Evolutionary conservation across 2,329 filamentous ascomycete species (phyloP).

Genomic region (Shiraia bambusicola): DNA sequence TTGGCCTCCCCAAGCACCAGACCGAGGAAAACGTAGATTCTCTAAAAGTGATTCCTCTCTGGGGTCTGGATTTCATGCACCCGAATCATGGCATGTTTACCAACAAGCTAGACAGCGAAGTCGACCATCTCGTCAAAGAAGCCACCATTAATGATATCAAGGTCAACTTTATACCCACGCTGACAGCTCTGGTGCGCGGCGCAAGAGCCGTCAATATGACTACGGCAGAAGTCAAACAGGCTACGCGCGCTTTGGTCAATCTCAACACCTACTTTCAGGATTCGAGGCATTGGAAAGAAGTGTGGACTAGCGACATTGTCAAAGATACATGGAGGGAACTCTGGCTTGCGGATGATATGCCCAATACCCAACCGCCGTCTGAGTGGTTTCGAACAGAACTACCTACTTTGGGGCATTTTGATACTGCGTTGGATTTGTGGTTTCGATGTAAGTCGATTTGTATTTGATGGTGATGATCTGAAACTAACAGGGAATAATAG

Average conservation of each 20-base stretch:
- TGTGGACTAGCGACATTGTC: slow-evolving; percentile 51
- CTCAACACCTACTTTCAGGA: slow-evolving; percentile 50
- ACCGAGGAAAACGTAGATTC: slow-evolving; percentile 48
- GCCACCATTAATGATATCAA: slow-evolving; percentile 42
- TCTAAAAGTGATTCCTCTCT: slow-evolving; percentile 46
- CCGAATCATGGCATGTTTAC: slow-evolving; percentile 47
- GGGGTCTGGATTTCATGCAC: slow-evolving; percentile 47
- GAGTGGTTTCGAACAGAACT: slow-evolving; percentile 51
- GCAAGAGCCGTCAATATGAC: slow-evolving; percentile 44
- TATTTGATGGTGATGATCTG: too few relatives aligned
- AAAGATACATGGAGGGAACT: slow-evolving; percentile 50
- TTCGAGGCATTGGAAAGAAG: slow-evolving; percentile 49
- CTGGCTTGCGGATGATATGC: slow-evolving; percentile 50
- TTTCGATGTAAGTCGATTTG: slow-evolving; percentile 48
- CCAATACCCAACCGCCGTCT: slow-evolving; percentile 45
- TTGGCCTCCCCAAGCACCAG: slow-evolving; percentile 47
- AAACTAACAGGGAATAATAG: too few relatives aligned
- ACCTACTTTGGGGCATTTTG: slow-evolving; percentile 50
- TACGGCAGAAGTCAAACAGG: slow-evolving; percentile 43
- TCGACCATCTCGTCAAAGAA: slow-evolving; percentile 40
- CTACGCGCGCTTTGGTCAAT: slow-evolving; percentile 45
- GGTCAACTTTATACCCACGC: slow-evolving; percentile 44
- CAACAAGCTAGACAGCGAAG: slow-evolving; percentile 45
- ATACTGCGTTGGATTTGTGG: slow-evolving; percentile 51
- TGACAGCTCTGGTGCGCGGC: slow-evolving; percentile 45